These are phyloP conservation scores for Suillus paluster DNA, from an alignment of 768 basidiomycete species.

Conservation along the genomic window DNA sequence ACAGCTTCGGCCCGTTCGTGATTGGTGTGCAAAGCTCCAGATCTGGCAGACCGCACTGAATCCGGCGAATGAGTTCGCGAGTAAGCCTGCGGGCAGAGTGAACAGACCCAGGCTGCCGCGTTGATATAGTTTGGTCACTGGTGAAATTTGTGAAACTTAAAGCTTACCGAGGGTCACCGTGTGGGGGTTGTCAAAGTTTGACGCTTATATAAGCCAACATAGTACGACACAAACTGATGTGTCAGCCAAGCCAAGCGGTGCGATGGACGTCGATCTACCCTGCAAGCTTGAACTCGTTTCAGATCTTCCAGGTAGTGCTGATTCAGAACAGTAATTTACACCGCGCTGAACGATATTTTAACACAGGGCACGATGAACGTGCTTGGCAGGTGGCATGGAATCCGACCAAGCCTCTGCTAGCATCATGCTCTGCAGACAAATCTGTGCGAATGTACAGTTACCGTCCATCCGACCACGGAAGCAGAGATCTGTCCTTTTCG, in stretches of 20 bases:
- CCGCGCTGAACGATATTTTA: not conserved
- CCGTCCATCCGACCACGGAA: slow-evolving; percentile 26
- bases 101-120: not conserved
- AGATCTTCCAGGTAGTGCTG: slow-evolving; percentile 28
- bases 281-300: slow-evolving; percentile 24
- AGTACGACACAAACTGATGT: not conserved
- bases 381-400: slow-evolving; percentile 94
- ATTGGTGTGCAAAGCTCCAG: not conserved
- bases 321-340: not conserved
- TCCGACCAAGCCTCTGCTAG: slow-evolving; percentile 75
- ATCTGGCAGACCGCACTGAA: not conserved
- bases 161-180: too few species aligned
- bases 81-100: not conserved
- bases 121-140: too few species aligned
- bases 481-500: slow-evolving; percentile 45
- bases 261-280: slow-evolving; percentile 24
- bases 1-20: not conserved
- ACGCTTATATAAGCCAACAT: not conserved
- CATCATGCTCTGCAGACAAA: slow-evolving; percentile 95
- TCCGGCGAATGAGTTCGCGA: not conserved
- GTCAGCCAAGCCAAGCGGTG: not conserved
- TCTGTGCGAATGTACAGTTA: slow-evolving; percentile 87
- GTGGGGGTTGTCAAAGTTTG: not conserved
- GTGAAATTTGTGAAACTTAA: too few species aligned
- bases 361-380: slow-evolving; percentile 75